Evolutionary conservation across 257 asterid species (phyloP).

Genomic region (Haberlea rhodopensis): DNA sequence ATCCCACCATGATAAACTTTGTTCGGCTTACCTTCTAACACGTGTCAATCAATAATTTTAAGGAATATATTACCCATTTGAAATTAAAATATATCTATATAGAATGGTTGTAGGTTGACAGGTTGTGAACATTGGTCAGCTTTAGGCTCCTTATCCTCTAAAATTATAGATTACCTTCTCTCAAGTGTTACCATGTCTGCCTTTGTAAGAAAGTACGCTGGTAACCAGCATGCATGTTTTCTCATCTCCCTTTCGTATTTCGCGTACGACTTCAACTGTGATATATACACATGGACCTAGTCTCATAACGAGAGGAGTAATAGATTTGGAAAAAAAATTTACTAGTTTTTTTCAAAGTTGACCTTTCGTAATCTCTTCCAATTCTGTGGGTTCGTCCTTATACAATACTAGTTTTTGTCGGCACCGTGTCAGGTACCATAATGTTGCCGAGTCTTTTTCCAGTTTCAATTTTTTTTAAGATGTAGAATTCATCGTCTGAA

Average conservation of each 20-base stretch:
- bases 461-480: too few species aligned
- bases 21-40: conserved; percentile 54
- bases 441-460: too few species aligned
- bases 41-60: conserved; percentile 34
- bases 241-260: neutral
- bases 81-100: conserved; percentile 21
- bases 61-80: conserved; percentile 37
- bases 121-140: conserved; percentile 22
- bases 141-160: neutral
- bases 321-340: too few species aligned
- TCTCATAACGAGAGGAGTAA: too few species aligned
- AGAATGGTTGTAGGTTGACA: conserved; percentile 23
- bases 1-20: conserved; percentile 61
- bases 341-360: too few species aligned
- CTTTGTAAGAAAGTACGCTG: conserved; percentile 79
- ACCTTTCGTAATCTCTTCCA: too few species aligned
- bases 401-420: too few species aligned
- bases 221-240: conserved; percentile 24
- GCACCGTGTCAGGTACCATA: too few species aligned
- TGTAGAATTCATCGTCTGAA: too few species aligned
- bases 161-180: conserved; percentile 24
- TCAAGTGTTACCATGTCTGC: conserved; percentile 63
- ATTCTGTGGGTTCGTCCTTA: too few species aligned
- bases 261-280: neutral
- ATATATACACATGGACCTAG: too few species aligned